phyloP scores from a whole-genome alignment of 1,284 basidiomycete species.

The Sanghuangporus baumii region DNA sequence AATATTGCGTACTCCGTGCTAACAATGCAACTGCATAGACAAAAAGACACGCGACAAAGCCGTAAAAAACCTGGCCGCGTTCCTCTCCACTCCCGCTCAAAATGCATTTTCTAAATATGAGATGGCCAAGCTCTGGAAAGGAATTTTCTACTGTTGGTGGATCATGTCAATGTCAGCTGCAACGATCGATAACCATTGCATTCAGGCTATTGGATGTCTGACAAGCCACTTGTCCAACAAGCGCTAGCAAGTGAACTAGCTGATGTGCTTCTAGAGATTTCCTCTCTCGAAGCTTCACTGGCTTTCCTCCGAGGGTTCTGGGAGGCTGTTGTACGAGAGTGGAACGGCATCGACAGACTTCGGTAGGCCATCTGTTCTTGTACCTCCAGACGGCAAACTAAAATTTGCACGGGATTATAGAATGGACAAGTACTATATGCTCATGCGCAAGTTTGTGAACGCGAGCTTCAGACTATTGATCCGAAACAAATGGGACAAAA shows the following conservation, averaged over 20 bases:
- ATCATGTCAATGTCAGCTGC: neutral
- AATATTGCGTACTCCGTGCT: slow-evolving; percentile 13
- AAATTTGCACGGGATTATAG: slow-evolving; percentile 35
- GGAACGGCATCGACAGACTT: slow-evolving; percentile 87
- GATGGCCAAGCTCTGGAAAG: slow-evolving; percentile 95
- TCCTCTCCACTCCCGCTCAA: slow-evolving; percentile 61
- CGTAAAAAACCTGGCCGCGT: slow-evolving; percentile 69
- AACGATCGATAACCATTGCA: neutral
- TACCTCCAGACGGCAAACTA: neutral
- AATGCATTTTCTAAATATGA: slow-evolving; percentile 63
- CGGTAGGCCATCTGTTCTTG: slow-evolving; percentile 44
- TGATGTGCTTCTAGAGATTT: slow-evolving; percentile 70
- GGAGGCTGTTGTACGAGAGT: slow-evolving; percentile 85
- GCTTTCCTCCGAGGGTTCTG: slow-evolving; percentile 87
- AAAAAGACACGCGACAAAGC: slow-evolving; percentile 90
- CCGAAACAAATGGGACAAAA: slow-evolving; percentile 61
- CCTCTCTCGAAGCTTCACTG: slow-evolving; percentile 54
- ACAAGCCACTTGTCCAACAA: slow-evolving; percentile 96
- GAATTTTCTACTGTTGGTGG: slow-evolving; percentile 90
- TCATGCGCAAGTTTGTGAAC: slow-evolving; percentile 85
- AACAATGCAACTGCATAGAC: slow-evolving; percentile 42
- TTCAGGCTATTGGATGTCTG: slow-evolving; percentile 98
- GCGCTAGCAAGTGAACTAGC: slow-evolving; percentile 83
- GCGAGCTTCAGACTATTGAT: slow-evolving; percentile 80
- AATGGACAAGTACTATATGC: slow-evolving; percentile 96